Percentiles rank a stretch among this genome's conserved stretches.
Evolutionary conservation across 768 basidiomycete genomes (phyloP).

Genomic region (Russula compacta): DNA sequence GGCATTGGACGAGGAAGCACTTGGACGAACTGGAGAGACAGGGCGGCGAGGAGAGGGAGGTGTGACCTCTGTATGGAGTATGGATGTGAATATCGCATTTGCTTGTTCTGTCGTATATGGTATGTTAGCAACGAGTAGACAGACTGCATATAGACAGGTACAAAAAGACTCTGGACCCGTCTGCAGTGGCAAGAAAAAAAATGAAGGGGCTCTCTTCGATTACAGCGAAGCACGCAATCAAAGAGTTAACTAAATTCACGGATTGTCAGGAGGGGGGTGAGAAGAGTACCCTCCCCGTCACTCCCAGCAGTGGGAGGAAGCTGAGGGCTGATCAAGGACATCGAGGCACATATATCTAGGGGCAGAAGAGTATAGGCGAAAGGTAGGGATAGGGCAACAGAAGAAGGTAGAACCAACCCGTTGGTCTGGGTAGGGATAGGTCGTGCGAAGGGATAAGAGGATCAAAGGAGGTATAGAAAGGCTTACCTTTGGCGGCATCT

Average conservation of each 20-base stretch:
- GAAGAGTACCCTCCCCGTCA: not conserved
- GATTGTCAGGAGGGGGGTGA: not conserved
- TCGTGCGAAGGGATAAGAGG: not conserved
- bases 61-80: slow-evolving; percentile 71
- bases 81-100: slow-evolving; percentile 69
- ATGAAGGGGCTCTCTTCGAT: not conserved
- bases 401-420: not conserved
- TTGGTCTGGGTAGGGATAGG: not conserved
- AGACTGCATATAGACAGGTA: slow-evolving; percentile 19
- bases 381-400: not conserved
- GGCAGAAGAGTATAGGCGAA: not conserved
- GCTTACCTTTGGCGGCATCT: slow-evolving; percentile 37
- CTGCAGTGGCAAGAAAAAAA: not conserved
- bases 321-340: not conserved
- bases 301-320: not conserved
- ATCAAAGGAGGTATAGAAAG: not conserved
- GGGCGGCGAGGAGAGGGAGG: slow-evolving; percentile 57
- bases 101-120: slow-evolving; percentile 54
- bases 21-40: slow-evolving; percentile 41
- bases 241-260: not conserved
- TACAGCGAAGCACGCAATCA: not conserved
- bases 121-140: slow-evolving; percentile 19
- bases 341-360: not conserved
- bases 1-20: slow-evolving; percentile 22
- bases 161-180: not conserved